phyloP scores from a whole-genome alignment of 441 rosid genomes.

The Flueggea neowawraea region DNA sequence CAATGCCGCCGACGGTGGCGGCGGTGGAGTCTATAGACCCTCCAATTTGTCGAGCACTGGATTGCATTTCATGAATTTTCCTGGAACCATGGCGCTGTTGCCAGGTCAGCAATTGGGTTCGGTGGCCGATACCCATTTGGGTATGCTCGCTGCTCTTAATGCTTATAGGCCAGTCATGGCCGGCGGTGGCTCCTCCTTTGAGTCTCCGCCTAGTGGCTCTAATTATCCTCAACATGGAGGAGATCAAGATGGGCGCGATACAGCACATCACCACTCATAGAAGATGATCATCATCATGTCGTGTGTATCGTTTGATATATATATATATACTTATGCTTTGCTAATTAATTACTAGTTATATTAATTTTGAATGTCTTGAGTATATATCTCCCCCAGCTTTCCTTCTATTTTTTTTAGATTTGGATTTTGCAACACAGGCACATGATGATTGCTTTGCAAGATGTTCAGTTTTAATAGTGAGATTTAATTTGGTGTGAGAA shows the following conservation, averaged over 20 bases:
- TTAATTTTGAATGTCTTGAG: no score
- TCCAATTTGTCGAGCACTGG: conserved; percentile 37
- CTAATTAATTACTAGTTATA: no score
- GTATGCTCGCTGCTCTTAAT: conserved; percentile 59
- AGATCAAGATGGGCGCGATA: neutral
- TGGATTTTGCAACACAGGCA: neutral
- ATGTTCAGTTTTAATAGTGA: neutral
- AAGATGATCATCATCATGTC: neutral
- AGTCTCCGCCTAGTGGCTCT: conserved; percentile 34
- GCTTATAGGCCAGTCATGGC: conserved; percentile 49
- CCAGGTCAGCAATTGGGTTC: conserved; percentile 62
- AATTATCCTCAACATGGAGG: neutral
- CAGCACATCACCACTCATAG: neutral
- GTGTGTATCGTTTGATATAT: neutral
- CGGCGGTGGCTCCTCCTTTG: conserved; percentile 21
- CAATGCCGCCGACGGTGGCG: conserved; percentile 9
- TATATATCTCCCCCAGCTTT: no score
- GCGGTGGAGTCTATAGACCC: conserved; percentile 9
- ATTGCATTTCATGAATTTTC: conserved; percentile 77
- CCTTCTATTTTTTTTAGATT: no score
- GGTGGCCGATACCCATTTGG: conserved; percentile 49
- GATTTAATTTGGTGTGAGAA: no score
- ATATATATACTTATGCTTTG: neutral
- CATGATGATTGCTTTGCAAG: neutral
- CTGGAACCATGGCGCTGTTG: conserved; percentile 61